Base-by-base conservation (phyloP, 78 protist species). In the Polysphondylium violaceum region DNA sequence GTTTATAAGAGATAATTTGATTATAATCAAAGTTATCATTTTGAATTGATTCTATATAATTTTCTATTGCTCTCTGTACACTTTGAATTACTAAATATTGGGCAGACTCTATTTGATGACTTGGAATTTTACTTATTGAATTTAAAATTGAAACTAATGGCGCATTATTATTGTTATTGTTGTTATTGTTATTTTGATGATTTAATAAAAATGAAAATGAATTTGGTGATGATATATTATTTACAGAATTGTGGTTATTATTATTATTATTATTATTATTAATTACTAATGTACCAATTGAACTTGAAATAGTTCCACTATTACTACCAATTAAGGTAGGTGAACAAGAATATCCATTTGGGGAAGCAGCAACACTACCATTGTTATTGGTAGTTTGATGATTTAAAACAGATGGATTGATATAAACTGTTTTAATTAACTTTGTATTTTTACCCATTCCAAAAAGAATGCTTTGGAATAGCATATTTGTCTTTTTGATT, bases 1-100 rank as follows among this genome's bases (percentile, higher is more conserved):
- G 61, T 44, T 78, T 78, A 64, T 78, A 78, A 3, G 88, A 78
- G 14, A 78, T 78, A 12, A 78, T 75, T 65, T 78, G 88, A 35
- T 78, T 67, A 23, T 78, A 78, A 21, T 16, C n/a, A 1, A 78
- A 59, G 21, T 50, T 65, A 64, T 64, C 61, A 17, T 63, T 17
- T 65, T 60, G 25, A n/a, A 78, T 78, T 33, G 65, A 33, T 51
- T 78, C 64, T 14, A 65, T 38, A 31, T 64, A 64, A 27, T 51
- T 78, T 25, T 41, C 41, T 8, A 78, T 44, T 44, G 88, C 88
- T 61, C 75, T 61, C 23, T 65, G 69, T 8, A 78, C 36, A 67
- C 77, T 53, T 25, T 67, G 77, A 8, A 55, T 60, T n/a, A 64
- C 25, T 36, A 64, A 55, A 41, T 68, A 83, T 38, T 83, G 88